Conservation (phyloP, 2,329 filamentous ascomycete species). For the Ceratocystis eucalypticola region DNA sequence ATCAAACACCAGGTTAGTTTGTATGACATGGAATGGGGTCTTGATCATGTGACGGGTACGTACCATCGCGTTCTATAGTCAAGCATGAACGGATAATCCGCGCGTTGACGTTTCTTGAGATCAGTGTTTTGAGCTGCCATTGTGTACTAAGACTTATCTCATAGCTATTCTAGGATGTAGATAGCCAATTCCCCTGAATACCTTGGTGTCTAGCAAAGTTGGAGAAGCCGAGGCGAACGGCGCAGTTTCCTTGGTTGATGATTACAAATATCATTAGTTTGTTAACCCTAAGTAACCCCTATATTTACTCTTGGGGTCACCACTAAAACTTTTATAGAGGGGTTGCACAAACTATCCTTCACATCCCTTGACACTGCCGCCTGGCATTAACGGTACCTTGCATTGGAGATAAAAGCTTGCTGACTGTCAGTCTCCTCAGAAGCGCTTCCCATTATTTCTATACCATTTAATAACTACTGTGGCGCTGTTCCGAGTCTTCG, state of each 20-base stretch:
- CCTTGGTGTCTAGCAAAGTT: not conserved
- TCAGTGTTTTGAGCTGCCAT: not conserved
- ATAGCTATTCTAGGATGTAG: not conserved
- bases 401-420: too few species aligned
- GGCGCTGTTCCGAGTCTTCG: not conserved
- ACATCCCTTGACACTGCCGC: too few species aligned
- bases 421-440: too few species aligned
- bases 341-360: not conserved
- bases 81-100: slow-evolving; percentile 64
- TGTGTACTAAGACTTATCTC: not conserved
- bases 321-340: slow-evolving; percentile 23
- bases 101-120: slow-evolving; percentile 26
- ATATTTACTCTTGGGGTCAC: slow-evolving; percentile 17
- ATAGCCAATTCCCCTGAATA: not conserved
- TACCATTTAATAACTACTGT: not conserved
- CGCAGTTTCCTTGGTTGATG: not conserved
- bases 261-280: not conserved
- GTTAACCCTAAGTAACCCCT: not conserved
- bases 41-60: slow-evolving; percentile 21
- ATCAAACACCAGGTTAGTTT: slow-evolving; percentile 6
- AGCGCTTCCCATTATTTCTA: not conserved
- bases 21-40: not conserved
- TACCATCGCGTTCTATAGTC: slow-evolving; percentile 83
- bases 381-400: too few species aligned
- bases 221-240: not conserved